These are phyloP conservation scores for Telopea speciosissima DNA, from an alignment of 177 flowering plant genomes.

Conservation along the genomic window DNA sequence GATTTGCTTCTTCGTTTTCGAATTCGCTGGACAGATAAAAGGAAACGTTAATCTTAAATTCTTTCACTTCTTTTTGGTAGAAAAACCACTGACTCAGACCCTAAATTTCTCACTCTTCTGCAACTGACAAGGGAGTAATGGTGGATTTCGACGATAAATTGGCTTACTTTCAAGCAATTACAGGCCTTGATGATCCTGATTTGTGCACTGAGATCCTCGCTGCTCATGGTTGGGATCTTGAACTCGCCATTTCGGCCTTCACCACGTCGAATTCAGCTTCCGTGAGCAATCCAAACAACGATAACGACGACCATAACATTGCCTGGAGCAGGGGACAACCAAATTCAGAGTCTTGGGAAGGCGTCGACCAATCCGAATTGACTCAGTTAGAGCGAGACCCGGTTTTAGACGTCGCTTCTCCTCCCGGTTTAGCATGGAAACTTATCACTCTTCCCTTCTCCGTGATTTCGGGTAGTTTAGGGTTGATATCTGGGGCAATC, in stretches of 20 bases:
- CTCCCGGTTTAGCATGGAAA: slow-evolving; percentile 82
- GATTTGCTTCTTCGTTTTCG: not conserved
- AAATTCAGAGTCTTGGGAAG: slow-evolving; percentile 4
- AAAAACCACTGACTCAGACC: not conserved
- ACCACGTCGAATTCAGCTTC: slow-evolving; percentile 29
- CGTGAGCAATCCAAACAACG: slow-evolving; percentile 7
- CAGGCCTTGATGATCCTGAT: slow-evolving; percentile 76
- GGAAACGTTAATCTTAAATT: not conserved
- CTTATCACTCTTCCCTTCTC: slow-evolving; percentile 72
- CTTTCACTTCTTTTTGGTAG: not conserved
- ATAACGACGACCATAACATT: not conserved
- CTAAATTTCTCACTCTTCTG: not conserved
- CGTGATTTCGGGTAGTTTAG: slow-evolving; percentile 72
- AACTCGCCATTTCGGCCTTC: slow-evolving; percentile 76
- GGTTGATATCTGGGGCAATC: slow-evolving; percentile 79
- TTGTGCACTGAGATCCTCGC: slow-evolving; percentile 82
- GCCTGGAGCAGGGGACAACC: slow-evolving; percentile 5
- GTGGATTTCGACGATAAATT: slow-evolving; percentile 70
- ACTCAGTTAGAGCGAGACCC: not conserved
- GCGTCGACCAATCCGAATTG: slow-evolving; percentile 5
- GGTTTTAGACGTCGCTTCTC: slow-evolving; percentile 12
- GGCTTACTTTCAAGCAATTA: slow-evolving; percentile 87
- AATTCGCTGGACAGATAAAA: not conserved
- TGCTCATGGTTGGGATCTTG: slow-evolving; percentile 95
- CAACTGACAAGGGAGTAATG: slow-evolving; percentile 29